phyloP scores from a whole-genome alignment of 2,329 filamentous ascomycete species.

The Cadophora malorum region DNA sequence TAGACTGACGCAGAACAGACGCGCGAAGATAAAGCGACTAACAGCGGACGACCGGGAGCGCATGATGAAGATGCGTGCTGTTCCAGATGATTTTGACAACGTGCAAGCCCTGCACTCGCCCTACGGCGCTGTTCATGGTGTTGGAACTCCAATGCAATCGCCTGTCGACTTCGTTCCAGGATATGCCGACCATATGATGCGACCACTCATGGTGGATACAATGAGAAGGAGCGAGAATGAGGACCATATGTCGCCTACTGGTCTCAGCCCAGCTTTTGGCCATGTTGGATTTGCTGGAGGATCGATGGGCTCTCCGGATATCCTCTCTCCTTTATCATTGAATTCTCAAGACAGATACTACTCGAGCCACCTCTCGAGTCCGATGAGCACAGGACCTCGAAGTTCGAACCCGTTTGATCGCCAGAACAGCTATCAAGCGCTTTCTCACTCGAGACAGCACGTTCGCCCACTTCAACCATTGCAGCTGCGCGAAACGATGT shows the following conservation, averaged over 20 bases:
- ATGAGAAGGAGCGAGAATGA: conserved; percentile 67
- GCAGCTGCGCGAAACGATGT: conserved; percentile 63
- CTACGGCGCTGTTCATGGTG: conserved; percentile 59
- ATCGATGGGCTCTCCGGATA: conserved; percentile 58
- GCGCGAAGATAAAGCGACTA: conserved; percentile 74
- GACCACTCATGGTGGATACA: conserved; percentile 72
- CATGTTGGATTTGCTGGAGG: conserved; percentile 67
- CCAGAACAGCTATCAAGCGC: conserved; percentile 56
- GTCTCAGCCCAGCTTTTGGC: conserved; percentile 71
- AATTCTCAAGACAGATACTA: conserved; percentile 63
- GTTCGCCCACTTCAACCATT: conserved; percentile 63
- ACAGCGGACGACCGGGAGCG: conserved; percentile 73
- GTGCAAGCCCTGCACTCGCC: conserved; percentile 72
- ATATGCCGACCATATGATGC: conserved; percentile 61
- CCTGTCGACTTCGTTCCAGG: conserved; percentile 49
- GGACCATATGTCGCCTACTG: conserved; percentile 71
- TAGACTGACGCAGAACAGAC: conserved; percentile 50
- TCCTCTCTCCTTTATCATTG: conserved; percentile 63
- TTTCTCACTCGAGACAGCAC: conserved; percentile 52
- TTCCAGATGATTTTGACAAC: conserved; percentile 75
- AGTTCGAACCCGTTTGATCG: conserved; percentile 60
- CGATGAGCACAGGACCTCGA: conserved; percentile 55
- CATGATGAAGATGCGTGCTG: conserved; percentile 75
- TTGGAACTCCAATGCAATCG: conserved; percentile 45
- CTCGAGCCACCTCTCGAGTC: conserved; percentile 53